Conservation (phyloP, 116 monocot species). For the Zostera marina region DNA sequence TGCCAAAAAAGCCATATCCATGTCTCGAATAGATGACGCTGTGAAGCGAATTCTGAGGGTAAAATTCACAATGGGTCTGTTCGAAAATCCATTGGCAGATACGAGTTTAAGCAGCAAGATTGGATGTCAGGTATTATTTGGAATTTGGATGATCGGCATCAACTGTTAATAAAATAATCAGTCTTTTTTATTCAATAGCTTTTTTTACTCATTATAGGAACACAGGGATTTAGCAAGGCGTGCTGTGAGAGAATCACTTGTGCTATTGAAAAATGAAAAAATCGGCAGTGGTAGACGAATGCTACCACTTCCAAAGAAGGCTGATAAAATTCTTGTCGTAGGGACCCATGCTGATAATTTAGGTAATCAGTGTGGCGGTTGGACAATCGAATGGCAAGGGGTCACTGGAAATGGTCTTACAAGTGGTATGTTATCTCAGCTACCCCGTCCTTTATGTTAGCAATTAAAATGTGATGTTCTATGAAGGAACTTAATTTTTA, state of each 20-base stretch:
- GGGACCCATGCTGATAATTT: constrained; percentile 46
- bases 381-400: constrained; percentile 27
- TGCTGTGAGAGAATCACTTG: constrained; percentile 50
- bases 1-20: constrained; percentile 10
- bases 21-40: constrained; percentile 19
- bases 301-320: constrained; percentile 44
- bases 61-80: constrained; percentile 20
- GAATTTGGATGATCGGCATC: no score
- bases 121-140: constrained; percentile 14
- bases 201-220: constrained; percentile 35
- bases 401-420: constrained; percentile 28
- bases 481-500: no score
- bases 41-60: constrained; percentile 21
- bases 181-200: no score
- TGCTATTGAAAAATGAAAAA: constrained; percentile 44
- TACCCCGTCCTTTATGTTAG: no score
- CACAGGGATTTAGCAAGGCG: constrained; percentile 52
- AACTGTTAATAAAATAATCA: no score
- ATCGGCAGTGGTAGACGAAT: constrained; percentile 6
- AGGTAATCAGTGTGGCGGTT: constrained; percentile 39
- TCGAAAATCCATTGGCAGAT: constrained; percentile 20
- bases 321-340: constrained; percentile 35
- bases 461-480: no score
- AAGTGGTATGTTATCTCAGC: constrained; percentile 11
- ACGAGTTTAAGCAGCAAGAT: constrained; percentile 12